Evolutionary conservation across 106 monocot species (phyloP).

Genomic region (Dioscorea alata): DNA sequence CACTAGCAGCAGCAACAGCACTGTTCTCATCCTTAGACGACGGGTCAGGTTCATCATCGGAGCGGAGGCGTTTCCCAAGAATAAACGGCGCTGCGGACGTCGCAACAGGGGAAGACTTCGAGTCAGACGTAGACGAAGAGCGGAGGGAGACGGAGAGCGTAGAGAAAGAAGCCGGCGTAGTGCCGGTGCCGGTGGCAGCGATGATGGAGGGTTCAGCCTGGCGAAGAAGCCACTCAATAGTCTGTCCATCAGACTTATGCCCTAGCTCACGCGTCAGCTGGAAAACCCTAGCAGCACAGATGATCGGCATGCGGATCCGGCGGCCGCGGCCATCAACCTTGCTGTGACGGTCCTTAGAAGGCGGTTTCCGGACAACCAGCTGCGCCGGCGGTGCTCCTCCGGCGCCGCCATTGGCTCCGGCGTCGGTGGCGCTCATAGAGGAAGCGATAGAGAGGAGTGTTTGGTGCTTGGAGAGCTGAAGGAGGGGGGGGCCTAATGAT

Average conservation of each 20-base stretch:
- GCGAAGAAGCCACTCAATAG: slow-evolving; percentile 35
- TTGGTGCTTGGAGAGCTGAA: neutral
- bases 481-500: neutral
- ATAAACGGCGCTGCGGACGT: slow-evolving; percentile 18
- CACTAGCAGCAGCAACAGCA: neutral
- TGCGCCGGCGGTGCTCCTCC: neutral
- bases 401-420: slow-evolving; percentile 1
- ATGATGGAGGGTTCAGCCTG: slow-evolving; percentile 33
- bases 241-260: slow-evolving; percentile 31
- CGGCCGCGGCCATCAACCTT: slow-evolving; percentile 32
- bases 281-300: slow-evolving; percentile 31
- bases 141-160: neutral
- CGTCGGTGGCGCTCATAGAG: neutral
- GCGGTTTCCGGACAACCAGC: slow-evolving; percentile 7
- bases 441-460: neutral
- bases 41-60: slow-evolving; percentile 20
- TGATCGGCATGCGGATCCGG: slow-evolving; percentile 32
- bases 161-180: slow-evolving; percentile 17
- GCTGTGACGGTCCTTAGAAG: slow-evolving; percentile 25
- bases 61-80: slow-evolving; percentile 47
- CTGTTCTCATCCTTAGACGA: slow-evolving; percentile 1
- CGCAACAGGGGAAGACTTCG: neutral
- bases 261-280: slow-evolving; percentile 34
- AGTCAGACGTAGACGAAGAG: neutral
- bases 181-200: slow-evolving; percentile 26